Evolutionary conservation across 345 rosid species (phyloP).

Genomic region (Arabis alpina): DNA sequence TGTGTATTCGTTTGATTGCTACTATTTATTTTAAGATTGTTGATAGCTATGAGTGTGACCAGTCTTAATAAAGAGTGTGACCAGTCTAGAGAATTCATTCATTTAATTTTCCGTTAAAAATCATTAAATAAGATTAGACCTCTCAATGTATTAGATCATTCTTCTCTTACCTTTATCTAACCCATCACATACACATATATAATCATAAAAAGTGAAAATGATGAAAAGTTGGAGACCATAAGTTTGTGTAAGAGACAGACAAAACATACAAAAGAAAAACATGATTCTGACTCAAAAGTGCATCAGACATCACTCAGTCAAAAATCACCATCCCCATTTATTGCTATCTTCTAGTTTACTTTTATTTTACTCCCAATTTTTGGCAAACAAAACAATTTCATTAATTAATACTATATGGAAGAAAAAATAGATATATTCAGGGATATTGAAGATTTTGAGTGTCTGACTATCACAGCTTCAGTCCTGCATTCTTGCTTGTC

Average conservation of each 20-base stretch:
- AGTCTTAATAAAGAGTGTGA: conserved; percentile 19
- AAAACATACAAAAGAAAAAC: conserved; percentile 39
- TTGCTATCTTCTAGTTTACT: conserved; percentile 12
- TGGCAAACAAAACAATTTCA: conserved; percentile 5
- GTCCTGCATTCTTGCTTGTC: conserved; percentile 39
- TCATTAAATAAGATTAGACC: conserved; percentile 32
- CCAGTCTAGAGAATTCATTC: conserved; percentile 30
- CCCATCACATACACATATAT: conserved; percentile 12
- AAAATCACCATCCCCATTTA: conserved; percentile 41
- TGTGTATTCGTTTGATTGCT: conserved; percentile 13
- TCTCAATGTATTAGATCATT: conserved; percentile 30
- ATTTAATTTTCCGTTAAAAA: conserved; percentile 20
- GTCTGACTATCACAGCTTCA: conserved; percentile 40
- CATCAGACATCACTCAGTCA: conserved; percentile 25
- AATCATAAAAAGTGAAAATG: conserved; percentile 12
- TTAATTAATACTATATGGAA: conserved; percentile 1
- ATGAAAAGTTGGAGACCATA: conserved; percentile 40
- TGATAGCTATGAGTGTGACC: conserved; percentile 31
- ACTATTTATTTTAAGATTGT: conserved; percentile 32
- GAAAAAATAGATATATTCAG: conserved; percentile 12
- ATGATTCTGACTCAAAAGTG: conserved; percentile 34
- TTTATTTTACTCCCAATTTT: conserved; percentile 15
- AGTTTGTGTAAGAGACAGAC: conserved; percentile 37
- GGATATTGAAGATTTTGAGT: conserved; percentile 19
- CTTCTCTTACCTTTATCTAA: conserved; percentile 27